Evolutionary conservation across 805 yeast species (phyloP), one percentile per base, ranked within the genome.

Genomic region (Candida xyloterini): DNA sequence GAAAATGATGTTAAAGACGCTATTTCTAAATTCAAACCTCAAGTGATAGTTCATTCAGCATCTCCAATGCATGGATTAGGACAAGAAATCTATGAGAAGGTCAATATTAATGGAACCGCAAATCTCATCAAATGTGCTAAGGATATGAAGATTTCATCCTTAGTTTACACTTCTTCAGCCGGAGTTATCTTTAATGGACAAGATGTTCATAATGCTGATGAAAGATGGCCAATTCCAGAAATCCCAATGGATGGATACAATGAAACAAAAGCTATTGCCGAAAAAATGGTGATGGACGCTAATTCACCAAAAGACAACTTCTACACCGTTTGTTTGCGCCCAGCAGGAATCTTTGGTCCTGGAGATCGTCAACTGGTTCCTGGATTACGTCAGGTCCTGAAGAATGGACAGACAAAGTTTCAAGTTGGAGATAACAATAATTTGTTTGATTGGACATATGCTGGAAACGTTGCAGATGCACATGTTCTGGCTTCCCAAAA

Each of bases 271-370:
- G 96, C 95, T 8, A 72, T 73, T 45, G 99, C 96, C 1, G 99
- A 93, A 63, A 73, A 72, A 13, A 74, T 80, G 66, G 96, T 89
- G 2, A 70, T 90, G 56, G 66, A 74, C 15, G 85, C 95, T 13
- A 85, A 88, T 60, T 74, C 76, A 33, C 65, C 66, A n/a, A 60
- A 66, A 1, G 67, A 70, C 10, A 70, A 68, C 1, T 75, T 90
- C 48, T 66, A 74, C 34, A 93, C 99, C 0, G 84, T 86, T 26
- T 93, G 96, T 2, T 65, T 93, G 34, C 77, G 99, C 47, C 99
- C 99, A 1, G 96, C 99, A 1, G 99, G 99, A 27, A 89, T 93
- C 33, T 93, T 93, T 67, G 99, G 99, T 5, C 99, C 98, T 5
- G 98, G 99, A 30, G 99, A 93, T 62, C 78, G 99, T 45, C 99